Evolutionary conservation across 1,139 yeast species (phyloP).

Genomic region (Geotrichum australiense): DNA sequence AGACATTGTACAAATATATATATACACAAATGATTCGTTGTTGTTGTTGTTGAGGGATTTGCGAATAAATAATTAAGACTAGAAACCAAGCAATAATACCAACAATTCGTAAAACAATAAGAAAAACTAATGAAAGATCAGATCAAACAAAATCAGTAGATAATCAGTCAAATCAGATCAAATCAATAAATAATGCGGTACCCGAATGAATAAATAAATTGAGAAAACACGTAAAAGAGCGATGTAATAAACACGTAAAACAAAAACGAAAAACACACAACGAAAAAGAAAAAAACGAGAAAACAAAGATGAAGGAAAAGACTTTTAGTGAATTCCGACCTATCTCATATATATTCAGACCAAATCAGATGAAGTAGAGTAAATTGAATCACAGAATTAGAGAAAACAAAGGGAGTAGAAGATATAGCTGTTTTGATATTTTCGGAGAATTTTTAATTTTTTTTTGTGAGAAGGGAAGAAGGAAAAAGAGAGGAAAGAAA

Average conservation of each 20-base stretch:
- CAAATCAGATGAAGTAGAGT: too few species aligned
- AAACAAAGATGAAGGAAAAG: conserved; percentile 1
- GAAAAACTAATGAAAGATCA: not conserved
- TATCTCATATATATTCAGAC: too few species aligned
- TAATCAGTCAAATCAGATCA: conserved; percentile 3
- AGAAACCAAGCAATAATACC: not conserved
- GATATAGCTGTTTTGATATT: too few species aligned
- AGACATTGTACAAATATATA: conserved; percentile 7
- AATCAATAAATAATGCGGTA: conserved; percentile 2
- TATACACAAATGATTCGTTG: not conserved
- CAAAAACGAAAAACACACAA: conserved; percentile 3
- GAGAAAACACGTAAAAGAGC: conserved; percentile 6
- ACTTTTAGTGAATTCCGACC: conserved; percentile 4
- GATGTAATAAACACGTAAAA: conserved; percentile 5
- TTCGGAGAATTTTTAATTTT: too few species aligned
- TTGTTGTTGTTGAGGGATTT: not conserved
- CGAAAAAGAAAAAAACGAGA: not conserved
- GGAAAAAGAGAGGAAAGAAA: not conserved
- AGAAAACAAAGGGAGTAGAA: not conserved
- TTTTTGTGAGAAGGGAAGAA: not conserved
- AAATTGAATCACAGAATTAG: not conserved
- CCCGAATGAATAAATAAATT: conserved; percentile 1
- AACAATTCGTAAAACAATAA: not conserved
- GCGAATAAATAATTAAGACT: not conserved
- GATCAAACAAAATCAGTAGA: not conserved